Evolutionary conservation across 768 basidiomycete species (phyloP), one percentile per base, ranked within the genome.

Genomic region (Auriscalpium vulgare): DNA sequence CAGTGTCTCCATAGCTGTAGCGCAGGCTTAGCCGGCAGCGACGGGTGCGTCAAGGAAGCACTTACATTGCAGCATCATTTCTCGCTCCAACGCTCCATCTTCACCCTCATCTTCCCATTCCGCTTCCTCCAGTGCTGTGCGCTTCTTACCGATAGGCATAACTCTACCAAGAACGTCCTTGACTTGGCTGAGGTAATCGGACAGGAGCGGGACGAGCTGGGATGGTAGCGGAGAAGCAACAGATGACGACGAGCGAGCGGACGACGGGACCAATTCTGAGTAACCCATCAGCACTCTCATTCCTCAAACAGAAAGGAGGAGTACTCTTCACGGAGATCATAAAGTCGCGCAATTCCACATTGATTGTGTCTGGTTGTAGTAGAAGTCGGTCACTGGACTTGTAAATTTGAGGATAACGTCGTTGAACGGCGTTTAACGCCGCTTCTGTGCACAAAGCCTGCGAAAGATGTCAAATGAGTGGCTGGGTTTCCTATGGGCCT

Each of bases 361-460:
- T 77, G 59, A 98, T 97, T 2, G 85, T 84, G 64, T 91, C 88
- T 8, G 95, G 89, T 60, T 91, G 82, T 54, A 98, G 76, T 50
- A 93, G 66, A 2, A 97, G 73, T 10, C 97, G 78, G 59, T 98
- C 94, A 36, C 78, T 82, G 5, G 91, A 88, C 71, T 91, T 88
- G 77, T 99, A 99, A 47, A 98, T 94, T 68, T 99, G 97, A 0
- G 97, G 97, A 69, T 99, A 99, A 54, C 88, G 79, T 56, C 97
- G 75, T 66, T 99, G 97, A 21, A 99, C 89, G 0, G 95, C 95
- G 65, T 98, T 98, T 63, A 99, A 69, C 1, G 94, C 90, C 10
- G 97, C 93, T 73, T 99, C 97, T 7, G 97, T 98, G 63, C 95
- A 97, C 4, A 99, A 74, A 0, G 97, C 95, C 95, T 83, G 50